Evolutionary conservation across 352 stramenopile species (phyloP).

Genomic region (Pythium aphanidermatum): DNA sequence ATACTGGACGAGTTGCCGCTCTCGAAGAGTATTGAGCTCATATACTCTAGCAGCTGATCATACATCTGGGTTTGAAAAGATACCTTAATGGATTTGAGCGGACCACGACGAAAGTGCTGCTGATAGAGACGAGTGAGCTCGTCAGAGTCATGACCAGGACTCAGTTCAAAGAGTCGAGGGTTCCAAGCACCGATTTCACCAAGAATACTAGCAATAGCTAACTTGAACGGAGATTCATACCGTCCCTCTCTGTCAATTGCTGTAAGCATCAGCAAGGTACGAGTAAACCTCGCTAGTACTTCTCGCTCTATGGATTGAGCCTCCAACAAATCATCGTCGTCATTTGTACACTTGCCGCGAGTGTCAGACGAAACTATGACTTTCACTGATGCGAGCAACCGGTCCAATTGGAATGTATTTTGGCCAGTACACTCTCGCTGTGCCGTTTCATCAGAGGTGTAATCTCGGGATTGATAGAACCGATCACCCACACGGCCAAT

Average conservation of each 20-base stretch:
- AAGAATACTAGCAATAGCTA: constrained; percentile 53
- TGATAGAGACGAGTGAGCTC: constrained; percentile 52
- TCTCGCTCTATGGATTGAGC: neutral
- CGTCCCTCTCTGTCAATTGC: neutral
- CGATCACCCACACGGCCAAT: constrained; percentile 34
- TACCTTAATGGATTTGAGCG: constrained; percentile 43
- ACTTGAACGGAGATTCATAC: constrained; percentile 7
- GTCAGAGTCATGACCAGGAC: constrained; percentile 32
- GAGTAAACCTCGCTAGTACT: constrained; percentile 33
- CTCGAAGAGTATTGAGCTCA: constrained; percentile 71
- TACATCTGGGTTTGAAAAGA: constrained; percentile 49
- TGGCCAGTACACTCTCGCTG: no score
- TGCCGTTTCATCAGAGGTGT: neutral
- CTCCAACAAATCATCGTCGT: neutral
- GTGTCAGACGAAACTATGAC: no score
- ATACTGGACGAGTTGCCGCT: neutral
- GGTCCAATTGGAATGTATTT: no score
- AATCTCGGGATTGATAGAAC: constrained; percentile 40
- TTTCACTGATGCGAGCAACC: no score
- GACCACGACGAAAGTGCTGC: constrained; percentile 46
- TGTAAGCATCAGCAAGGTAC: constrained; percentile 46
- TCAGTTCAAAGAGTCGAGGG: constrained; percentile 54
- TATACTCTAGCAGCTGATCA: constrained; percentile 44
- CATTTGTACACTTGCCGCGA: neutral
- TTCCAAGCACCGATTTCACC: constrained; percentile 63